A percentile compares a stretch with the other conserved stretches of the same genome.
Conservation (phyloP, 495 filamentous ascomycete genomes). For the Neurospora sp. region DNA sequence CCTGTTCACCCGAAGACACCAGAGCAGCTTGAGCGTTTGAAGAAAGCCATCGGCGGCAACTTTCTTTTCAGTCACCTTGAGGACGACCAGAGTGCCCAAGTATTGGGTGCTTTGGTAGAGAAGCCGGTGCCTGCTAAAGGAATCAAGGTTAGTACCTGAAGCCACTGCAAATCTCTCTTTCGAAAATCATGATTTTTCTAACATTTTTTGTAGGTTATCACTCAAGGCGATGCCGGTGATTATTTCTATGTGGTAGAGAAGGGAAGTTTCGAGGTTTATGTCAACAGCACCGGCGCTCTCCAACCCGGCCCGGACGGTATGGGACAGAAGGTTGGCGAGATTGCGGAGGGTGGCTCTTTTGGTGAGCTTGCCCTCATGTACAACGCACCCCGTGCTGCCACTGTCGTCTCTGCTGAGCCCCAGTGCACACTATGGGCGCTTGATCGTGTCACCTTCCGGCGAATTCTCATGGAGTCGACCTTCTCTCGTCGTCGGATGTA, state of each 20-base stretch:
- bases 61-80: conserved; percentile 93
- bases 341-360: conserved; percentile 88
- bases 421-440: conserved; percentile 83
- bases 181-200: neutral
- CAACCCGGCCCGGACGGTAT: conserved; percentile 77
- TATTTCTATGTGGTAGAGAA: conserved; percentile 97
- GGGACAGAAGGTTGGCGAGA: conserved; percentile 72
- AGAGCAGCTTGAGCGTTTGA: conserved; percentile 72
- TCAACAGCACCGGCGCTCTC: conserved; percentile 69
- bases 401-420: conserved; percentile 73
- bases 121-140: conserved; percentile 91
- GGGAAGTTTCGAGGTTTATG: conserved; percentile 83
- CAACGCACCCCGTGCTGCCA: conserved; percentile 94
- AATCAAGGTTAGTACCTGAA: conserved; percentile 53
- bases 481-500: conserved; percentile 95
- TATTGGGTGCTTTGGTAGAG: conserved; percentile 85
- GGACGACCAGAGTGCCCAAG: conserved; percentile 78
- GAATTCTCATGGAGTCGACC: conserved; percentile 96
- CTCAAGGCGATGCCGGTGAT: conserved; percentile 90
- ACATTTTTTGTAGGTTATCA: conserved; percentile 55
- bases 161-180: neutral
- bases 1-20: conserved; percentile 71
- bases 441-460: conserved; percentile 92
- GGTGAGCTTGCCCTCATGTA: conserved; percentile 98
- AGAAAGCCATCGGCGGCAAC: conserved; percentile 73